phyloP scores from a whole-genome alignment of 2,329 filamentous ascomycete genomes.

The Penicillium corylophilum region DNA sequence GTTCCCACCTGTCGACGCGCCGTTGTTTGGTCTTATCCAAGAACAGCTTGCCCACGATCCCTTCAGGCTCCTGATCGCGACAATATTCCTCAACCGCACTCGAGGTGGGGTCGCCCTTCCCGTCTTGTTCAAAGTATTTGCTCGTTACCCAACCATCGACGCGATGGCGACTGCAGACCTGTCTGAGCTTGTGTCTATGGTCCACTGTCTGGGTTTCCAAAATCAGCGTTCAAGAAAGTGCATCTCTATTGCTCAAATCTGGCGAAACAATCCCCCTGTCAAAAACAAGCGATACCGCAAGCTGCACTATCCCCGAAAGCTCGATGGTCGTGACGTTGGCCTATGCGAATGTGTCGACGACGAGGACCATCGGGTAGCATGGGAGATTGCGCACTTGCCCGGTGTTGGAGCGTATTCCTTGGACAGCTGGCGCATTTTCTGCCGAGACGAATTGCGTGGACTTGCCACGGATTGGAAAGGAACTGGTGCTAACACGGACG shows the following conservation, averaged over 20 bases:
- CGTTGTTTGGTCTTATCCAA: conserved; percentile 76
- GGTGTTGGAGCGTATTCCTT: conserved; percentile 75
- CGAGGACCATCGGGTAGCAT: conserved; percentile 56
- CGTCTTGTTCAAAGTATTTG: conserved; percentile 67
- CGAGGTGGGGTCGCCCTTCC: conserved; percentile 72
- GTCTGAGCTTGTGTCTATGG: conserved; percentile 60
- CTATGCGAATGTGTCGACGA: conserved; percentile 50
- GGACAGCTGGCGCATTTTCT: conserved; percentile 93
- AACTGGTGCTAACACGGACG: conserved; percentile 40
- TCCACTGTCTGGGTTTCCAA: conserved; percentile 70
- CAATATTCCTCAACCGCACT: conserved; percentile 83
- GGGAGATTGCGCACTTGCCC: conserved; percentile 85
- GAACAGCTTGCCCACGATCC: conserved; percentile 73
- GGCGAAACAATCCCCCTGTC: conserved; percentile 63
- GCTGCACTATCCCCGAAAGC: conserved; percentile 54
- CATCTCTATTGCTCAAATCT: conserved; percentile 68
- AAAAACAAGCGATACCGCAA: conserved; percentile 58
- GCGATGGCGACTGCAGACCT: conserved; percentile 60
- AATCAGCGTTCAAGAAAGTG: conserved; percentile 66
- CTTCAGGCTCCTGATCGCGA: conserved; percentile 77
- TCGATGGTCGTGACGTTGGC: conserved; percentile 51
- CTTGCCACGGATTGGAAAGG: conserved; percentile 67
- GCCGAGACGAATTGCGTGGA: conserved; percentile 72
- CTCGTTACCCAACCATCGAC: conserved; percentile 64
- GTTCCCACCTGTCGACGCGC: conserved; percentile 65